Evolutionary conservation across 805 yeast genomes (phyloP).

Genomic region (Isabelozyma heimii): DNA sequence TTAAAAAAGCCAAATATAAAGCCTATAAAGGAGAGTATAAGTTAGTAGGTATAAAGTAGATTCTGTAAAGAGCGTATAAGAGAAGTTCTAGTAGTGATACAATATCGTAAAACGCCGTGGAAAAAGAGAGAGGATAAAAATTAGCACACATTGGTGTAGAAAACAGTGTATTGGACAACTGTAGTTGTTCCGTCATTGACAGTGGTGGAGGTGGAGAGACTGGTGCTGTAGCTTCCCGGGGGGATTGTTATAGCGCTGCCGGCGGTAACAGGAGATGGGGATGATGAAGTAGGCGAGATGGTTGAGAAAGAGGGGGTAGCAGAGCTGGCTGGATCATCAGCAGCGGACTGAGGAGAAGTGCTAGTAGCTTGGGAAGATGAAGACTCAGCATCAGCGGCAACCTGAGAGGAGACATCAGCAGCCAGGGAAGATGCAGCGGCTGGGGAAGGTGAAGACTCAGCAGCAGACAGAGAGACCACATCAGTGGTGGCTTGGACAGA

Average conservation of each 20-base stretch:
- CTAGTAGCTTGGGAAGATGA: no score
- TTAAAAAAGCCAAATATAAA: neutral
- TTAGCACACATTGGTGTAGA: constrained; percentile 18
- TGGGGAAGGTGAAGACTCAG: no score
- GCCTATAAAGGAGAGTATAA: neutral
- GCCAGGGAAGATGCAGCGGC: neutral
- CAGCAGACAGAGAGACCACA: constrained; percentile 6
- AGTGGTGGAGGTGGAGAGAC: constrained; percentile 18
- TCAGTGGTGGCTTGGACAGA: neutral
- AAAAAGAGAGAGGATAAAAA: neutral
- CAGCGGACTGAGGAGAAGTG: neutral
- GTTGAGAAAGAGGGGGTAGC: neutral
- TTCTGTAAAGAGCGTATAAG: neutral
- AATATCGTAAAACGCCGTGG: neutral
- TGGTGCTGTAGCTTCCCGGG: constrained; percentile 17
- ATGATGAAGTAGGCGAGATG: constrained; percentile 3
- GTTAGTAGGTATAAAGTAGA: neutral
- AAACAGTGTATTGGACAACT: constrained; percentile 20
- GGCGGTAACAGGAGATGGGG: neutral
- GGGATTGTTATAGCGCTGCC: constrained; percentile 13
- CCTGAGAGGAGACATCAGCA: neutral
- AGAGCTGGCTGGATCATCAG: neutral
- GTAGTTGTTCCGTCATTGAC: constrained; percentile 18
- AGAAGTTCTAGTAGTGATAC: neutral
- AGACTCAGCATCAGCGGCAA: no score